Percentiles rank a stretch among this genome's conserved stretches.
Conservation (phyloP, 2,329 filamentous ascomycete genomes). For the Aspergillus sp. region DNA sequence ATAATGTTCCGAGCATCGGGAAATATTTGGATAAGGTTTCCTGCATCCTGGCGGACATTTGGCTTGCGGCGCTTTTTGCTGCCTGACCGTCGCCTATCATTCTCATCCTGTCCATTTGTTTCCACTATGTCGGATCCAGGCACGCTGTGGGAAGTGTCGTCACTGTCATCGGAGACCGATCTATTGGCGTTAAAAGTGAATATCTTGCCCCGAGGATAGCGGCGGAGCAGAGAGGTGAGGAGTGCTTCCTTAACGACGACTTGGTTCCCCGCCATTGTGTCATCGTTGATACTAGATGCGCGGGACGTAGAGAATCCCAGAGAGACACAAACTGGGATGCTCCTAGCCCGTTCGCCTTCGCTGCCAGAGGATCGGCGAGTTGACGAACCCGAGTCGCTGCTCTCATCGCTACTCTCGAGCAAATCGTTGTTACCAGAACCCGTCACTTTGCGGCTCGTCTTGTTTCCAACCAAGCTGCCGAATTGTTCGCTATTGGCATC, state of each 20-base stretch:
- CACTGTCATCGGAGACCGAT: slow-evolving; percentile 26
- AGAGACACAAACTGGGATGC: neutral
- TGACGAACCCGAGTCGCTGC: slow-evolving; percentile 18
- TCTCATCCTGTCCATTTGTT: neutral
- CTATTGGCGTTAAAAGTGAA: slow-evolving; percentile 25
- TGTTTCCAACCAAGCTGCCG: slow-evolving; percentile 15
- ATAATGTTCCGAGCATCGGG: slow-evolving; percentile 28
- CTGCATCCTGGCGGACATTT: slow-evolving; percentile 18
- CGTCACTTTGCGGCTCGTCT: slow-evolving; percentile 10
- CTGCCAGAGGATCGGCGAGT: neutral
- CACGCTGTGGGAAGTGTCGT: neutral
- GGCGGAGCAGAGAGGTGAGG: slow-evolving; percentile 20
- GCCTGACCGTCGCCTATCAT: slow-evolving; percentile 1
- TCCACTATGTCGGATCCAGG: slow-evolving; percentile 1
- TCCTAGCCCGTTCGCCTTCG: neutral
- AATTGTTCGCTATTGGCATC: slow-evolving; percentile 20
- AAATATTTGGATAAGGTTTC: slow-evolving; percentile 21
- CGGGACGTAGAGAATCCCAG: slow-evolving; percentile 21
- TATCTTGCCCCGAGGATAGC: slow-evolving; percentile 29
- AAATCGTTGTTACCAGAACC: slow-evolving; percentile 4
- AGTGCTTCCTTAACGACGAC: slow-evolving; percentile 19
- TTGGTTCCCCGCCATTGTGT: slow-evolving; percentile 7
- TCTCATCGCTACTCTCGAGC: slow-evolving; percentile 18
- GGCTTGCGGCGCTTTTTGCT: slow-evolving; percentile 16
- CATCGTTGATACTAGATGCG: slow-evolving; percentile 16